These are phyloP conservation scores for Alternaria sp. DNA, from an alignment of 2,329 filamentous ascomycete species.

Conservation along the genomic window DNA sequence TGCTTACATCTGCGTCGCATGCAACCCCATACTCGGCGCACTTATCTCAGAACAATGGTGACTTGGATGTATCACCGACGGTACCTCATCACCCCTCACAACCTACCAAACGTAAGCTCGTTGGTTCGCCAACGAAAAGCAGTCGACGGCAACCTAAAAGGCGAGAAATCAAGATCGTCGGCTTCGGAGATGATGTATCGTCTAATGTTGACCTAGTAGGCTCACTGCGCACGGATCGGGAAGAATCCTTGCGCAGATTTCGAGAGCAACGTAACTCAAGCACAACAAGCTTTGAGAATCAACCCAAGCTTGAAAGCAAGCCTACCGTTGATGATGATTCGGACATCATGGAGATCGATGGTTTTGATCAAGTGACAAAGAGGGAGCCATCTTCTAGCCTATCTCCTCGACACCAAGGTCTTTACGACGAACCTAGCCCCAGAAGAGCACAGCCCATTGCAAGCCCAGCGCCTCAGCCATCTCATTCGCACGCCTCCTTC, in stretches of 20 bases:
- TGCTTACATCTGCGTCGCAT: background rate
- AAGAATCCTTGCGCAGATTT: slow-evolving; percentile 24
- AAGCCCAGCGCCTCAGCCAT: background rate
- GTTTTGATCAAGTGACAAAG: background rate
- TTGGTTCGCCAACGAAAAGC: slow-evolving; percentile 28
- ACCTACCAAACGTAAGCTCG: slow-evolving; percentile 36
- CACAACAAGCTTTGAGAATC: slow-evolving; percentile 21
- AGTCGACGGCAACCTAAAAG: slow-evolving; percentile 31
- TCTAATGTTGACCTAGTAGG: slow-evolving; percentile 6
- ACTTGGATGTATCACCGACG: background rate
- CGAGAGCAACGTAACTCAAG: slow-evolving; percentile 26
- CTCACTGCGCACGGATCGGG: slow-evolving; percentile 19
- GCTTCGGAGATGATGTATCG: slow-evolving; percentile 21
- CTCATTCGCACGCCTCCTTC: background rate
- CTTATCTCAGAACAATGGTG: background rate
- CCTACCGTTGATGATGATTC: background rate
- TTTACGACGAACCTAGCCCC: slow-evolving; percentile 27
- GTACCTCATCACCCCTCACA: slow-evolving; percentile 2
- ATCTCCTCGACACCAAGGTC: slow-evolving; percentile 32
- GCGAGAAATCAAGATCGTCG: slow-evolving; percentile 34
- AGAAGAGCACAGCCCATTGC: background rate
- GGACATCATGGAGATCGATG: slow-evolving; percentile 19
- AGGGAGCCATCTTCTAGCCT: slow-evolving; percentile 6
- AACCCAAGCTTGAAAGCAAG: slow-evolving; percentile 3
- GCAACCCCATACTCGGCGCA: background rate